A percentile compares a stretch with the other conserved stretches of the same genome.
phyloP scores from a whole-genome alignment of 495 filamentous ascomycete species.

The Corynascus novoguineensis region DNA sequence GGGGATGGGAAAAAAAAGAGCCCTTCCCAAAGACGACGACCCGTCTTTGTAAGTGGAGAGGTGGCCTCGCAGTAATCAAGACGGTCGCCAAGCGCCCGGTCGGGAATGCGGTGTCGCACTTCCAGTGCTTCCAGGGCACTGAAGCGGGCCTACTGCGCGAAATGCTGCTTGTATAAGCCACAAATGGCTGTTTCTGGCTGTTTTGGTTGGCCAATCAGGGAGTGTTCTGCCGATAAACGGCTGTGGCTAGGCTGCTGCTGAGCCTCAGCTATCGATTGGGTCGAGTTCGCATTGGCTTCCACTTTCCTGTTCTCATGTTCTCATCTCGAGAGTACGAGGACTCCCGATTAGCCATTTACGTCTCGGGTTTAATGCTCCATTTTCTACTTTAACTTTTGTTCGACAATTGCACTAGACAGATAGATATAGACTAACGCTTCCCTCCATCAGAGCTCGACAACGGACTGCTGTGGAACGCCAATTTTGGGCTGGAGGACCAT shows the following conservation, averaged over 20 bases:
- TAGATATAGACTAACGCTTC: no score
- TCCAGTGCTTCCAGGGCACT: neutral
- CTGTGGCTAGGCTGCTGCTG: neutral
- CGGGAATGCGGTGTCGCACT: conserved; percentile 6
- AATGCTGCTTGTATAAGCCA: conserved; percentile 3
- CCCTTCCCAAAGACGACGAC: neutral
- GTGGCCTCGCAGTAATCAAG: conserved; percentile 3
- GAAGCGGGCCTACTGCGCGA: neutral
- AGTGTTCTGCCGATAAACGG: neutral
- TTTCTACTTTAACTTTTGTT: no score
- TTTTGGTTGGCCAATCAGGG: neutral
- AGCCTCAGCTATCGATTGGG: neutral
- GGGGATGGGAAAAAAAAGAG: neutral
- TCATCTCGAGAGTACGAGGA: no score
- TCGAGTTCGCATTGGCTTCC: neutral
- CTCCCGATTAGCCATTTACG: no score
- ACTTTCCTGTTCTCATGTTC: no score
- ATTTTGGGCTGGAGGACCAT: no score
- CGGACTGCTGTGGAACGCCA: no score
- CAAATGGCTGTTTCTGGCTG: no score
- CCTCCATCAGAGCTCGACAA: no score
- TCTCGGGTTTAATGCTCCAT: no score
- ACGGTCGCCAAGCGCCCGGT: neutral
- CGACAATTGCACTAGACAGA: no score
- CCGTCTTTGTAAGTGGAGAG: conserved; percentile 9